phyloP scores from a whole-genome alignment of 345 rosid genomes.

The Lagerstroemia speciosa region DNA sequence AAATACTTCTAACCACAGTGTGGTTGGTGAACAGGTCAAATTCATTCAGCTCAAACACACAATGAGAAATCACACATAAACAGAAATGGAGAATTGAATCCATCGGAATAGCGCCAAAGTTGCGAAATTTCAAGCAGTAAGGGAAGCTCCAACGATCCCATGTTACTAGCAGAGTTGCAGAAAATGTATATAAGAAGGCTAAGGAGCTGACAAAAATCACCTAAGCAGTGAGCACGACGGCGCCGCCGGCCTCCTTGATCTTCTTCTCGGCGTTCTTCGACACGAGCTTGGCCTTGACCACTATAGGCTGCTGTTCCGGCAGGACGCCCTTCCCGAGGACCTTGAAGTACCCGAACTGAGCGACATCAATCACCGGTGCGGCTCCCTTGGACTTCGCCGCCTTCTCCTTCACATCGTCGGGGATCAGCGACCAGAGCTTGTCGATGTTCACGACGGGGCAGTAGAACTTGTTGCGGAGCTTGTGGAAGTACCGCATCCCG shows the following conservation, averaged over 20 bases:
- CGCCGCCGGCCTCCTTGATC: constrained; percentile 41
- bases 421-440: constrained; percentile 35
- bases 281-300: constrained; percentile 32
- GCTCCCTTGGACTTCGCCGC: constrained; percentile 28
- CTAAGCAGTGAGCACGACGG: constrained; percentile 33
- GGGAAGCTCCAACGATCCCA: not conserved
- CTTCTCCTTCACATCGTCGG: constrained; percentile 31
- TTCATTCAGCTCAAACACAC: not conserved
- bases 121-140: not conserved
- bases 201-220: not conserved
- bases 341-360: constrained; percentile 35
- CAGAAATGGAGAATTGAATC: not conserved
- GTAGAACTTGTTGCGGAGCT: constrained; percentile 34
- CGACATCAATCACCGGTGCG: constrained; percentile 29
- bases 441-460: constrained; percentile 42
- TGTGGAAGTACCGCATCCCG: constrained; percentile 48
- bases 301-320: constrained; percentile 30
- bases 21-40: not conserved
- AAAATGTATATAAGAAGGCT: not conserved
- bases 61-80: not conserved
- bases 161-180: not conserved
- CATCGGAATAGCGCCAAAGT: not conserved
- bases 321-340: constrained; percentile 33
- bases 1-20: not conserved
- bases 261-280: constrained; percentile 39